These are phyloP conservation scores for Psilocybe cubensis DNA, from an alignment of 768 basidiomycete genomes.

Conservation along the genomic window DNA sequence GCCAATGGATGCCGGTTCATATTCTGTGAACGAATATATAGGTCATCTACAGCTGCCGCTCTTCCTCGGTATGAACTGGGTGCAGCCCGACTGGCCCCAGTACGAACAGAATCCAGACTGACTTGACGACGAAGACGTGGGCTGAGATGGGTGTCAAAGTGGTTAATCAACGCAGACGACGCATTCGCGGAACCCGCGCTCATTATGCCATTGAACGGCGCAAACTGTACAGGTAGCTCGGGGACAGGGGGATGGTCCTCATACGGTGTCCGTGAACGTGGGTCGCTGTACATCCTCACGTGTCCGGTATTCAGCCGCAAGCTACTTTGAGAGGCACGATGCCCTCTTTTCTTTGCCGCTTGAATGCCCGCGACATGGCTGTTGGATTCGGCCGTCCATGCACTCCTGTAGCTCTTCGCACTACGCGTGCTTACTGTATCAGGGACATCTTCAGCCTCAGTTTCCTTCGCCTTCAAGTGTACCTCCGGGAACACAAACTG, in stretches of 20 bases:
- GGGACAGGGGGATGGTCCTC: slow-evolving; percentile 37
- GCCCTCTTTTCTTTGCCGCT: slow-evolving; percentile 68
- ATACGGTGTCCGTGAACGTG: slow-evolving; percentile 22
- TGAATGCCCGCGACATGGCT: slow-evolving; percentile 49
- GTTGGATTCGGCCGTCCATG: slow-evolving; percentile 25
- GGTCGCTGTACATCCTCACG: slow-evolving; percentile 23
- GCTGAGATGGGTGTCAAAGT: slow-evolving; percentile 14
- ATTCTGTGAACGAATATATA: slow-evolving; percentile 23
- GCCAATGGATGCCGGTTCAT: neutral
- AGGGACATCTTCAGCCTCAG: slow-evolving; percentile 31
- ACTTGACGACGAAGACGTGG: slow-evolving; percentile 20
- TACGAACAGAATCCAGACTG: slow-evolving; percentile 28
- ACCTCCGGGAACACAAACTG: slow-evolving; percentile 22
- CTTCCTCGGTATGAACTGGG: slow-evolving; percentile 22
- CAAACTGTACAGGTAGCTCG: slow-evolving; percentile 35
- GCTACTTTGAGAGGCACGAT: slow-evolving; percentile 66
- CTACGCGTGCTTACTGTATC: slow-evolving; percentile 41
- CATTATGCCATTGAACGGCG: slow-evolving; percentile 19
- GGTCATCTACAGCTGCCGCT: slow-evolving; percentile 28
- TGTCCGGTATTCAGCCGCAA: slow-evolving; percentile 56
- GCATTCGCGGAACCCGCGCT: slow-evolving; percentile 23
- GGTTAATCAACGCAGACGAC: slow-evolving; percentile 23
- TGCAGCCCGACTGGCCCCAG: slow-evolving; percentile 16
- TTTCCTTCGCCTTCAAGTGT: slow-evolving; percentile 26
- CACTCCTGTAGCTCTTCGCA: slow-evolving; percentile 38